Percentiles rank a stretch among this genome's conserved stretches.
phyloP scores from a whole-genome alignment of 257 asterid species.

The Solanum peruvianum region DNA sequence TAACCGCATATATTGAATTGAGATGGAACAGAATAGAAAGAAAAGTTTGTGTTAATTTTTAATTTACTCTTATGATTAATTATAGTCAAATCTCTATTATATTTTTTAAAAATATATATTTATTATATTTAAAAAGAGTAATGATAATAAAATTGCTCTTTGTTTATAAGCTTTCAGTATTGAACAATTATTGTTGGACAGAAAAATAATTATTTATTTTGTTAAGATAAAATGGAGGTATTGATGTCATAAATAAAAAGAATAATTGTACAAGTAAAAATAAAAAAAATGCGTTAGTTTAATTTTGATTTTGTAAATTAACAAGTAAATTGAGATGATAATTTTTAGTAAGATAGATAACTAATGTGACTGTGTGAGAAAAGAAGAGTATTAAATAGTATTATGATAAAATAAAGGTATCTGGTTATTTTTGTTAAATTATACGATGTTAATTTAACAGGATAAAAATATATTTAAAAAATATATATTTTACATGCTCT shows the following conservation, averaged over 20 bases:
- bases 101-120: no score
- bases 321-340: neutral
- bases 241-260: neutral
- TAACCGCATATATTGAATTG: no score
- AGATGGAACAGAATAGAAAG: no score
- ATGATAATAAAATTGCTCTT: no score
- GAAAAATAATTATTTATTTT: no score
- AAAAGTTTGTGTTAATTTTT: no score
- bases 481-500: neutral
- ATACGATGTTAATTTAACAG: neutral
- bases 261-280: neutral
- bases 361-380: neutral
- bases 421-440: neutral
- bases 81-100: no score
- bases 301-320: no score
- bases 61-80: no score
- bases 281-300: no score
- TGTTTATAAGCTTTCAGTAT: no score
- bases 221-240: neutral
- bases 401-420: neutral
- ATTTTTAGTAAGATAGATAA: neutral
- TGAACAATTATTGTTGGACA: no score
- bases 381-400: neutral
- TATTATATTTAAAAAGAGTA: rapidly evolving
- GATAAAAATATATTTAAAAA: neutral